Base-by-base conservation (phyloP, 352 stramenopile species). In the Phytopythium ostracodes region DNA sequence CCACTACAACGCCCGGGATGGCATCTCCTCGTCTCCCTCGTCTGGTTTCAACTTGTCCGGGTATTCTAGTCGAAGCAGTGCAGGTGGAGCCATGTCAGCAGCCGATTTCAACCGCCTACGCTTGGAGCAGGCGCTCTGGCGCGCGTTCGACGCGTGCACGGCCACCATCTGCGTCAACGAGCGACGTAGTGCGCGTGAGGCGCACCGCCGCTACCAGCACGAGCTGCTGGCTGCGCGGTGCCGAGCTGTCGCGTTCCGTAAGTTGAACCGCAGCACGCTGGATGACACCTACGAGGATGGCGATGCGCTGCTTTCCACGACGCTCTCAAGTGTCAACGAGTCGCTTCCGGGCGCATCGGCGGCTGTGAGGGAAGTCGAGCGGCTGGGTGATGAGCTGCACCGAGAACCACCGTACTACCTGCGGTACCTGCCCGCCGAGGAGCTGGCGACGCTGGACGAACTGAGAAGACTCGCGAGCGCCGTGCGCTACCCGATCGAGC, bases 391-490 rank as follows among this genome's bases (percentile, higher is more conserved):
- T 10, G 77, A 84, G 54, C 68, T 93, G 31, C 72, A 71, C 25
- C 79, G 81, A 14, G 76, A 91, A 27, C 79, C 79, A 18, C 84
- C 84, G 25, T 89, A 91, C 64, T 90, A 89, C 61, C 66, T 93
- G 44, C 76, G 84, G 0, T 89, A 89, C 51, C 59, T 91, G 20
- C 81, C 83, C 36, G 73, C 73, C 2, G 83, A 91, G 33, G 79
- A 92, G 38, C 64, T 89, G 1, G 76, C 76, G 20, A 73, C 70
- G 38, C 61, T 92, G 10, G 81, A 91, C 22, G 79, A 90, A 15
- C 64, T 91, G 24, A 71, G 77, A 17, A 67, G 76, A 33, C 70
- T 90, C 8, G 83, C 79, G 4, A 78, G 71, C 42, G 75, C 76
- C 0, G 70, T 89, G 17, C 77, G 72, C 54, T 91, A 90, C 54